Evolutionary conservation across 331 rosid species (phyloP).

Genomic region (Phaseolus coccineus): DNA sequence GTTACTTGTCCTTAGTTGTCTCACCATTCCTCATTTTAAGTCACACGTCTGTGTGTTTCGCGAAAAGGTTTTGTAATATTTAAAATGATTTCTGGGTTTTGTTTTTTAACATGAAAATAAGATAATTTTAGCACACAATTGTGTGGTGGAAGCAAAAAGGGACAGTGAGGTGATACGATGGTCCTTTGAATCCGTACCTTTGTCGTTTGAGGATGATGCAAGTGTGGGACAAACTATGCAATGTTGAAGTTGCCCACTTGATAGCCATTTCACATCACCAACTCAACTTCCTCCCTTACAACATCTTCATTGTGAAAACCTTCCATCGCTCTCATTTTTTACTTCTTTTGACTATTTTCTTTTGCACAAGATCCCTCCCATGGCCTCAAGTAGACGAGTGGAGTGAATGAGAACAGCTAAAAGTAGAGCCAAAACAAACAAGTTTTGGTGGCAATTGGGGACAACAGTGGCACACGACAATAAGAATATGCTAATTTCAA

Average conservation of each 20-base stretch:
- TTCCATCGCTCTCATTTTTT: not conserved
- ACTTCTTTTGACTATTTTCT: no score
- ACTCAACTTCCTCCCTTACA: not conserved
- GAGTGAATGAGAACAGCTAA: no score
- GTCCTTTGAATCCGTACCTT: slow-evolving; percentile 29
- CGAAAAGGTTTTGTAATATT: no score
- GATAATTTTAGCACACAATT: no score
- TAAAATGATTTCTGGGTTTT: no score
- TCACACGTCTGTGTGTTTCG: no score
- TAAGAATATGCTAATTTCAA: slow-evolving; percentile 15
- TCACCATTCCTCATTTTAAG: no score
- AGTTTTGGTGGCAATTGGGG: slow-evolving; percentile 32
- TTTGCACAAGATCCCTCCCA: no score
- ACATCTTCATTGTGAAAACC: not conserved
- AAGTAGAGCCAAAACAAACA: not conserved
- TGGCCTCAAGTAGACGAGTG: no score
- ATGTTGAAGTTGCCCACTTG: not conserved
- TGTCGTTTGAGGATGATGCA: not conserved
- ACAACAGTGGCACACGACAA: not conserved
- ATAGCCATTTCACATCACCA: slow-evolving; percentile 7
- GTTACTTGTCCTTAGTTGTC: no score
- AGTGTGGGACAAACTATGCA: slow-evolving; percentile 12
- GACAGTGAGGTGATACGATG: not conserved
- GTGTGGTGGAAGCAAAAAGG: no score
- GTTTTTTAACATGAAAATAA: no score